A percentile compares a stretch with the other conserved stretches of the same genome.
Evolutionary conservation across 176 grass and related monocot species (phyloP).

Genomic region (Hordeum marinum): DNA sequence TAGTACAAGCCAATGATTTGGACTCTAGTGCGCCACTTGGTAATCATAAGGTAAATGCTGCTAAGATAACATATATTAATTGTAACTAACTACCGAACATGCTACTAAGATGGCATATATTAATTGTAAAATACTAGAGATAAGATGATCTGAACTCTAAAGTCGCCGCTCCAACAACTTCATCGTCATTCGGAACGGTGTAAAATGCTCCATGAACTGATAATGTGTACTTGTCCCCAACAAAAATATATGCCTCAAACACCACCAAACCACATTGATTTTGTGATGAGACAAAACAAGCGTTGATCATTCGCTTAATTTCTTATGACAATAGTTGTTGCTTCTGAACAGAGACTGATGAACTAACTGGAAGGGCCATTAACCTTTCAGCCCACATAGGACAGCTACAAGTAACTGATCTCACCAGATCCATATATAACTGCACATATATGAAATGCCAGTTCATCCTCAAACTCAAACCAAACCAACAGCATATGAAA

Average conservation of each 20-base stretch:
- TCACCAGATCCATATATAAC: background rate
- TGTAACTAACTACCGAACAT: background rate
- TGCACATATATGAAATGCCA: background rate
- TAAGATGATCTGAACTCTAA: background rate
- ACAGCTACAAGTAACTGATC: background rate
- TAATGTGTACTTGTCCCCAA: background rate
- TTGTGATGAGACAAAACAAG: background rate
- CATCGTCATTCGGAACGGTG: background rate
- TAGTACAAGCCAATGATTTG: background rate
- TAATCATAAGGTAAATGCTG: too few species aligned
- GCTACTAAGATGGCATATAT: background rate
- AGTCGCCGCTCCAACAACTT: background rate
- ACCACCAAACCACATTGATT: too few species aligned
- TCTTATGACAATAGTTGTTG: background rate
- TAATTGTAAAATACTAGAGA: background rate
- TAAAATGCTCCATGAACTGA: background rate
- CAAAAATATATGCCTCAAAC: background rate
- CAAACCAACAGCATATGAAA: background rate
- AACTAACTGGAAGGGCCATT: constrained; percentile 1
- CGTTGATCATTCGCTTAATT: background rate
- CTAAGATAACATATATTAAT: background rate
- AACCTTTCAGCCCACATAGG: background rate
- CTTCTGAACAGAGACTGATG: background rate
- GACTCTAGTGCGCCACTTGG: too few species aligned
- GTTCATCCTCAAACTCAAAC: background rate